Evolutionary conservation across 495 filamentous ascomycete species (phyloP).

Genomic region (Neurospora sp.): DNA sequence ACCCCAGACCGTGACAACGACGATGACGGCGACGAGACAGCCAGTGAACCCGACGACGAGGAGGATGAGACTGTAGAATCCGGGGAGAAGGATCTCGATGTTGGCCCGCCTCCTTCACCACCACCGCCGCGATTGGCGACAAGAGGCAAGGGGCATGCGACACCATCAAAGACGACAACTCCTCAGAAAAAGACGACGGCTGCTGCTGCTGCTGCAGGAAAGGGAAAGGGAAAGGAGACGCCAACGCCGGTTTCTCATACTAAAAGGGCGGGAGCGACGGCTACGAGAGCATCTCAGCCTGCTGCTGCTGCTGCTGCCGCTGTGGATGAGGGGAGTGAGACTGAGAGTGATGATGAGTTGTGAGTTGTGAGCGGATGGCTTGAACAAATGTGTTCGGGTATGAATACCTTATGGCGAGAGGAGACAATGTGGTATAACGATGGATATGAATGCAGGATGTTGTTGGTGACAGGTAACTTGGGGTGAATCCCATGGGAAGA

Average conservation of each 20-base stretch:
- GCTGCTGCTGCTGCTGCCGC: background rate
- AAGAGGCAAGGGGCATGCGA: constrained; percentile 3
- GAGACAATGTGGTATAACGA: background rate
- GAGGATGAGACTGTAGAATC: constrained; percentile 14
- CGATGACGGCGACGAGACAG: constrained; percentile 28
- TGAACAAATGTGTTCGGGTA: too few relatives aligned
- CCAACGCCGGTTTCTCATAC: background rate
- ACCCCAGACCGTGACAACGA: constrained; percentile 30
- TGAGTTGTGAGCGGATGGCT: constrained; percentile 8
- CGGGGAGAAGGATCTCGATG: background rate
- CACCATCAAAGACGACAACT: background rate
- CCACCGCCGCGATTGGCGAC: constrained; percentile 5
- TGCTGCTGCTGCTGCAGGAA: background rate
- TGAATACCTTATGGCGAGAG: too few relatives aligned
- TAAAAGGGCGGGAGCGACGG: constrained; percentile 15
- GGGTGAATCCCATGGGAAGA: background rate
- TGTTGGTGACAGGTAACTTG: background rate
- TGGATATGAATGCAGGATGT: background rate
- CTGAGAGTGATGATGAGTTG: constrained; percentile 34
- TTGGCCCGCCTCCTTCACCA: constrained; percentile 13
- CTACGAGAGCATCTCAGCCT: constrained; percentile 10
- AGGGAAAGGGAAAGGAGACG: constrained; percentile 6
- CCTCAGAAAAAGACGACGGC: background rate
- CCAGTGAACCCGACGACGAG: constrained; percentile 36
- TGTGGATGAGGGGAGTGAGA: constrained; percentile 28